phyloP scores from a whole-genome alignment of 2,329 filamentous ascomycete genomes.

The Penicillium sp. region DNA sequence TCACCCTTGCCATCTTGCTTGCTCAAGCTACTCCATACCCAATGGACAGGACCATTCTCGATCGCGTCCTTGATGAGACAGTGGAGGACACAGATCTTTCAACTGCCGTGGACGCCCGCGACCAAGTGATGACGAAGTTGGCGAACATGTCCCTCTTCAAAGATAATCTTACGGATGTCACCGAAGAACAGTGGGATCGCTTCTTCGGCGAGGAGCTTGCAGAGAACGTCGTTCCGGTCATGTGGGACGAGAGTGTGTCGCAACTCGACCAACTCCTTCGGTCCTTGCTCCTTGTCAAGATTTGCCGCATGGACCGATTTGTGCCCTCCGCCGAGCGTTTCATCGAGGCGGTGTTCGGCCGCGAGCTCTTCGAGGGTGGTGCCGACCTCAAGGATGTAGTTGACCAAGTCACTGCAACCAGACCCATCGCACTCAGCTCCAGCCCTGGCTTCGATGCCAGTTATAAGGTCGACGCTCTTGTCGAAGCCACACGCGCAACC shows the following conservation, averaged over 20 bases:
- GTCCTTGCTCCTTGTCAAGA: constrained; percentile 85
- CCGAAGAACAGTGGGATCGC: constrained; percentile 68
- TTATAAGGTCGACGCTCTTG: constrained; percentile 96
- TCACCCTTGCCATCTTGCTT: constrained; percentile 91
- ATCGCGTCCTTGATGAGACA: constrained; percentile 76
- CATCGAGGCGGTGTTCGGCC: constrained; percentile 79
- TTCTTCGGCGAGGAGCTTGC: constrained; percentile 86
- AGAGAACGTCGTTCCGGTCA: constrained; percentile 75
- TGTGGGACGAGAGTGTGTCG: constrained; percentile 67
- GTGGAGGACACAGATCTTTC: constrained; percentile 77
- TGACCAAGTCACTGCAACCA: constrained; percentile 75
- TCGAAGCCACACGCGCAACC: constrained; percentile 74
- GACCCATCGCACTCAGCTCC: constrained; percentile 88
- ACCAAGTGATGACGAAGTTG: constrained; percentile 68
- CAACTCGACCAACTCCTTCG: constrained; percentile 73
- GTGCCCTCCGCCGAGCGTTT: constrained; percentile 92
- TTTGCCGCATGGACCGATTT: constrained; percentile 93
- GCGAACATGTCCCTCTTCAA: constrained; percentile 72
- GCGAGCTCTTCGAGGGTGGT: constrained; percentile 75
- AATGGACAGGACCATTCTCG: constrained; percentile 89
- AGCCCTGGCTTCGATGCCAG: constrained; percentile 96
- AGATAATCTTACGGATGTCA: constrained; percentile 63
- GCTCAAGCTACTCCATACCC: constrained; percentile 94
- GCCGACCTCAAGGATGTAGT: constrained; percentile 86
- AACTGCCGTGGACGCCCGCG: constrained; percentile 61